These are phyloP conservation scores for Hyaloperonospora brassicae DNA, from an alignment of 352 stramenopile genomes.

Conservation along the genomic window DNA sequence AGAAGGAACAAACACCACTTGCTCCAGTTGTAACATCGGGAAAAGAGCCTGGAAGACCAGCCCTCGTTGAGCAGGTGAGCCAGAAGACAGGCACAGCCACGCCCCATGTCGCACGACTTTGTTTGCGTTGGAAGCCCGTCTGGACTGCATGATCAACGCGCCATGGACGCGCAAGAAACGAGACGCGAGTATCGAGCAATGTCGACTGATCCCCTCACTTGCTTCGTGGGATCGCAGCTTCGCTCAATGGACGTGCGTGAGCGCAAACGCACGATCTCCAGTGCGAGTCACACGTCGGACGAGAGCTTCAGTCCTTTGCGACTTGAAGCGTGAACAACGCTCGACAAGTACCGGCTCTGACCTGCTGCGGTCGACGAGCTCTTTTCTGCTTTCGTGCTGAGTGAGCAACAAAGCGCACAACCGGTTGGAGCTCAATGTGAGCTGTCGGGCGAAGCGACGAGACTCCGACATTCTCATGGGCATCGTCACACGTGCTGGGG, in stretches of 20 bases:
- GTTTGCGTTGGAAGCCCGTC: slow-evolving; percentile 6
- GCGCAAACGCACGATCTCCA: slow-evolving; percentile 14
- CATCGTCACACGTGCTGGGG: slow-evolving; percentile 13
- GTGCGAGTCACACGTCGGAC: slow-evolving; percentile 12
- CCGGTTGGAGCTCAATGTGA: slow-evolving; percentile 1
- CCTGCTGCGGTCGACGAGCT: slow-evolving; percentile 14
- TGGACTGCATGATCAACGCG: slow-evolving; percentile 12
- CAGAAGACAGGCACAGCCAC: slow-evolving; percentile 9
- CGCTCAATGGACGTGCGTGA: slow-evolving; percentile 23
- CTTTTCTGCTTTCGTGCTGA: slow-evolving; percentile 19
- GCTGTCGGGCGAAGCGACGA: slow-evolving; percentile 10
- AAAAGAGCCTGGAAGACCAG: slow-evolving; percentile 10
- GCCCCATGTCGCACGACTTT: slow-evolving; percentile 2
- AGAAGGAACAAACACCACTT: not conserved
- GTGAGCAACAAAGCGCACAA: not conserved
- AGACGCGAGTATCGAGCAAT: not conserved
- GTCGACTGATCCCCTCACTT: not conserved
- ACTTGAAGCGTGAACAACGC: not conserved
- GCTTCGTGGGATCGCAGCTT: slow-evolving; percentile 20
- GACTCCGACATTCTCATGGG: slow-evolving; percentile 6
- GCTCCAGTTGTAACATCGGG: slow-evolving; percentile 8
- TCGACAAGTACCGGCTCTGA: no score
- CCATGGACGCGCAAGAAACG: slow-evolving; percentile 8
- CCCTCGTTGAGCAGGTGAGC: slow-evolving; percentile 14
- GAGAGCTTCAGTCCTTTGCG: slow-evolving; percentile 2